Evolutionary conservation across 1,284 basidiomycete species (phyloP).

Genomic region (Cryptococcus sp.): DNA sequence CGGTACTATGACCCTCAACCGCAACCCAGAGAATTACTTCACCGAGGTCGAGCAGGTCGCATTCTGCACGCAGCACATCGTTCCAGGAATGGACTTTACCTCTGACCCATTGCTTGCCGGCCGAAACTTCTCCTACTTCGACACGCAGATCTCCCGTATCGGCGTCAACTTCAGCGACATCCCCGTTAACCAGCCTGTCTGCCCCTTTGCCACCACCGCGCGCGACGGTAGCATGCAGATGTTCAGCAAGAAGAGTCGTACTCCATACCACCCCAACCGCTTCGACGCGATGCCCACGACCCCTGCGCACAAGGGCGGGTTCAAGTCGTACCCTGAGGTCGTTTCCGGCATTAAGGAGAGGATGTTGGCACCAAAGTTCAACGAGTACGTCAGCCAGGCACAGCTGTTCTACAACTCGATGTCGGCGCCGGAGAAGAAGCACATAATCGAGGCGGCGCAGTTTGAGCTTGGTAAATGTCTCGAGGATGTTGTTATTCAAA

Average conservation of each 20-base stretch:
- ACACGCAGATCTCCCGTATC: slow-evolving; percentile 72
- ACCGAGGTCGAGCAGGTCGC: slow-evolving; percentile 77
- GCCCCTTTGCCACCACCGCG: slow-evolving; percentile 72
- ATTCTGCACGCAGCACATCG: slow-evolving; percentile 77
- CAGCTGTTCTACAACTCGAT: slow-evolving; percentile 77
- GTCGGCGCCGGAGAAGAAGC: slow-evolving; percentile 63
- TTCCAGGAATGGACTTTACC: slow-evolving; percentile 76
- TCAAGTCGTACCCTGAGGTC: slow-evolving; percentile 51
- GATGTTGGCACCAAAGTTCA: slow-evolving; percentile 69
- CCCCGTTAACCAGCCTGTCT: slow-evolving; percentile 78
- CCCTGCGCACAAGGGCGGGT: slow-evolving; percentile 60
- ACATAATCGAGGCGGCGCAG: slow-evolving; percentile 66
- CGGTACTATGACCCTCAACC: slow-evolving; percentile 72
- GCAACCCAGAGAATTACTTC: slow-evolving; percentile 66
- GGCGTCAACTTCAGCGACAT: slow-evolving; percentile 63
- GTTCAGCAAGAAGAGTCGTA: slow-evolving; percentile 63
- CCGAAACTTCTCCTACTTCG: slow-evolving; percentile 79
- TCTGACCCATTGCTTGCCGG: slow-evolving; percentile 81
- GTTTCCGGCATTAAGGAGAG: slow-evolving; percentile 68
- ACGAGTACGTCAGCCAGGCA: slow-evolving; percentile 54
- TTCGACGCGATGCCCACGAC: slow-evolving; percentile 55
- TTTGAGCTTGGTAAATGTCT: slow-evolving; percentile 80
- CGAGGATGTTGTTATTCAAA: slow-evolving; percentile 68
- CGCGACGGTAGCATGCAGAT: slow-evolving; percentile 70
- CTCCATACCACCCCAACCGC: slow-evolving; percentile 68